Percentiles rank a stretch among this genome's conserved stretches.
phyloP scores from a whole-genome alignment of 345 rosid genomes.

The Moricandia moricandioides region DNA sequence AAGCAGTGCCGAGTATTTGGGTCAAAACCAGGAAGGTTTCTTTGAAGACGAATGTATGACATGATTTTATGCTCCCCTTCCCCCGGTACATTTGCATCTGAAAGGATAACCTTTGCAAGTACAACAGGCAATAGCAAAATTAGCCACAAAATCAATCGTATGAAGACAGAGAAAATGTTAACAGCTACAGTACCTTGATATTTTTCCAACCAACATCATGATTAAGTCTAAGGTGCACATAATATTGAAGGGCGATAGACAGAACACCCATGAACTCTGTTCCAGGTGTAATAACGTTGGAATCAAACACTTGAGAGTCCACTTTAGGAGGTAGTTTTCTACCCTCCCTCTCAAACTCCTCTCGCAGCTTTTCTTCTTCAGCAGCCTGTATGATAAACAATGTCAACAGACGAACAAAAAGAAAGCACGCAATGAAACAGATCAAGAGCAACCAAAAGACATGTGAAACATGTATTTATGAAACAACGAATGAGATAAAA shows the following conservation, averaged over 20 bases:
- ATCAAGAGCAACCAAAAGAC: neutral
- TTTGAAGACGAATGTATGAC: constrained; percentile 86
- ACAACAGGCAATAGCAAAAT: constrained; percentile 26
- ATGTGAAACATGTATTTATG: neutral
- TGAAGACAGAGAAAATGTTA: neutral
- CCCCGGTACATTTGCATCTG: constrained; percentile 93
- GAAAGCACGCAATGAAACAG: neutral
- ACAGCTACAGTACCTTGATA: constrained; percentile 50
- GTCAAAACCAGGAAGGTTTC: constrained; percentile 75
- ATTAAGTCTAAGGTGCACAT: constrained; percentile 70
- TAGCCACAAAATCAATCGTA: constrained; percentile 11
- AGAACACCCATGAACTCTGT: constrained; percentile 84
- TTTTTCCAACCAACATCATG: constrained; percentile 87
- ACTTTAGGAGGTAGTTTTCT: constrained; percentile 73
- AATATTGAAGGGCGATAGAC: constrained; percentile 75
- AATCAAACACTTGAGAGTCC: constrained; percentile 63
- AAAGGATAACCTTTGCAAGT: constrained; percentile 70
- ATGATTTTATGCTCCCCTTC: constrained; percentile 94
- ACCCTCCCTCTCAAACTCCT: constrained; percentile 85
- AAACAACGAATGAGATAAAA: neutral
- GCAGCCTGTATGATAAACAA: constrained; percentile 54
- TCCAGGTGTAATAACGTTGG: constrained; percentile 92
- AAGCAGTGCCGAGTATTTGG: constrained; percentile 86
- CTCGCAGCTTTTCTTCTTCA: constrained; percentile 74
- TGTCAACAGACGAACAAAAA: constrained; percentile 1